A percentile compares a stretch with the other conserved stretches of the same genome.
Evolutionary conservation across 2,329 filamentous ascomycete genomes (phyloP).

Genomic region (Fusarium coffeatum): DNA sequence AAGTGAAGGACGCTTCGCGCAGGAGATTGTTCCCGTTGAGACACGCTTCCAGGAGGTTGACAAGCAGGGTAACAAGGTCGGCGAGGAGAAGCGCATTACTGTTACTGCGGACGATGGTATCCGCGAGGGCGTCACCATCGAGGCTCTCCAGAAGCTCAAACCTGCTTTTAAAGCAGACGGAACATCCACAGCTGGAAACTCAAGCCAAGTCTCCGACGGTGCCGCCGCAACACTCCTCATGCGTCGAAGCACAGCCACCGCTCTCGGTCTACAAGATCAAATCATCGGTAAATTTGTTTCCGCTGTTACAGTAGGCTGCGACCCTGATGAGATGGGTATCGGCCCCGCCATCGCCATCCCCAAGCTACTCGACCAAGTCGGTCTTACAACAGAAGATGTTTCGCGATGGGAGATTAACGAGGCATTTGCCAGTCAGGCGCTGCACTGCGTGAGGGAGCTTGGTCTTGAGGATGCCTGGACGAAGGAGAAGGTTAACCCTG

Average conservation of each 20-base stretch:
- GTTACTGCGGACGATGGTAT: constrained; percentile 88
- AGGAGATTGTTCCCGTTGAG: constrained; percentile 82
- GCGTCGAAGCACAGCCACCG: constrained; percentile 81
- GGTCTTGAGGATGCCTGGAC: constrained; percentile 73
- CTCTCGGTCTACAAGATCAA: constrained; percentile 73
- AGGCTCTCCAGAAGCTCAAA: constrained; percentile 82
- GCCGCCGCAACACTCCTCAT: constrained; percentile 87
- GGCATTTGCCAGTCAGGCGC: constrained; percentile 74
- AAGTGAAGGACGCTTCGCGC: constrained; percentile 74
- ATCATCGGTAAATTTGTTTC: constrained; percentile 89
- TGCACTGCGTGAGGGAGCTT: constrained; percentile 78
- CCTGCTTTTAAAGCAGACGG: constrained; percentile 84
- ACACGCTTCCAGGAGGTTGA: constrained; percentile 75
- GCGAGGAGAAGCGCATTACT: constrained; percentile 69
- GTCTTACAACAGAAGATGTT: constrained; percentile 74
- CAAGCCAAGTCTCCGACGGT: constrained; percentile 86
- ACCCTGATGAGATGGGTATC: constrained; percentile 93
- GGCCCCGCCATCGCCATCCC: constrained; percentile 90
- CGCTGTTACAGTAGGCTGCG: constrained; percentile 79
- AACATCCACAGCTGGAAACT: constrained; percentile 86
- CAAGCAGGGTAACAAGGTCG: constrained; percentile 67
- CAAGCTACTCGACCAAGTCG: constrained; percentile 77
- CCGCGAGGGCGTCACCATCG: constrained; percentile 71
- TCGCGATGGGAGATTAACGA: constrained; percentile 95
- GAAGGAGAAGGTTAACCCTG: constrained; percentile 82